Base-by-base conservation (phyloP, 2,329 filamentous ascomycete species). In the Botrytis paeoniae region DNA sequence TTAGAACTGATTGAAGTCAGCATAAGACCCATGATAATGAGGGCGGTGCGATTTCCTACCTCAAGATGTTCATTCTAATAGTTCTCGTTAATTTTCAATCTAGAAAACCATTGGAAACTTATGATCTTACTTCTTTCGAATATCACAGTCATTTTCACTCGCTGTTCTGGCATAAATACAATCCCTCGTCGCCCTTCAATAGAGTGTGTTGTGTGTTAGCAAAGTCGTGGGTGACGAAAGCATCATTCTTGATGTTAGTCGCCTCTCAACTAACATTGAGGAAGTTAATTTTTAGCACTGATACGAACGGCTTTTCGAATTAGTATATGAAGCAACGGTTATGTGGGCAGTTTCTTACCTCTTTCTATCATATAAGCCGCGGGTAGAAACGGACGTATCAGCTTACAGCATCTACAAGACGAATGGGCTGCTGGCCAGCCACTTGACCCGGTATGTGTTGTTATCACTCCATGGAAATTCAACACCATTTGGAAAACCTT, bases 101-200 rank as follows among this genome's bases (percentile, higher is more conserved):
- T n/a, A 2, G 5, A 51, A 2, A n/a, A 10, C 4, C 4, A 14
- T 3, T 14, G 12, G 14, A 14, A 1, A 14, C 4, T 51, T 14
- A 4, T 1, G 0, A n/a, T 51, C 22, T 14, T 5, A 2, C n/a
- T 4, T 37, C 2, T 32, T 32, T 29, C 29, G 20, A 81, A 81
- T 4, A 80, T 69, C 77, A 81, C 79, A 66, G 79, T 80, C 78
- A 81, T 81, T 25, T 77, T 78, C 7, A 80, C 79, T 39, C 74
- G 73, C 62, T 82, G 80, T 18, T 80, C 79, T 25, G 80, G 81
- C 35, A 39, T 73, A 57, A 82, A 80, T 78, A 80, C 22, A 45
- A 59, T 3, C 76, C 69, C 79, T 79, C 81, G 5, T 76, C 62
- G 43, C 45, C 60, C 1, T 62, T 22, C 1, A 81, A 68, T 73